These are phyloP conservation scores for Diaporthe caulivora DNA, from an alignment of 2,329 filamentous ascomycete species.

Conservation along the genomic window DNA sequence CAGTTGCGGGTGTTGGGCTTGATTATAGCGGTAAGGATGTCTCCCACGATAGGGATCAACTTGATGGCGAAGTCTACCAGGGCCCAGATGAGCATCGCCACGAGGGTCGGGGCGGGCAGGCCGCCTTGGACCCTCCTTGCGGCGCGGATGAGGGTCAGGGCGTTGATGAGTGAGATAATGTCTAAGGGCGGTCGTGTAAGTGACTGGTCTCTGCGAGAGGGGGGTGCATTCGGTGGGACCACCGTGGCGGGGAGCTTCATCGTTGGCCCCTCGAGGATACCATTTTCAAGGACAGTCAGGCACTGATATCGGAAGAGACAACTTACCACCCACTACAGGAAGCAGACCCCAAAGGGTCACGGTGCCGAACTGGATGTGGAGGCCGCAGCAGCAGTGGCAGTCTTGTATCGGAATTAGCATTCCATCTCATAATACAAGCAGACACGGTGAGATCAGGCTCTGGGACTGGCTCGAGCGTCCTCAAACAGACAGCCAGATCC, in stretches of 20 bases:
- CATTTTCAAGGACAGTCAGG: too few relatives aligned
- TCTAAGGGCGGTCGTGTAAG: background rate
- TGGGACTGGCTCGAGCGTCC: background rate
- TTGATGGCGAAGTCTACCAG: constrained; percentile 37
- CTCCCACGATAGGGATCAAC: constrained; percentile 35
- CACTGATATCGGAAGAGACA: background rate
- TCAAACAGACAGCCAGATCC: background rate
- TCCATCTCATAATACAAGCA: background rate
- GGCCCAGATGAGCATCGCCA: constrained; percentile 34
- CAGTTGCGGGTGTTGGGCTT: constrained; percentile 39
- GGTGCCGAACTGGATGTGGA: constrained; percentile 39
- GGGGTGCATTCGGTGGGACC: background rate
- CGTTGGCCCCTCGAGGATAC: background rate
- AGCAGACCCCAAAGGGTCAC: constrained; percentile 36
- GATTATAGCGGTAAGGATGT: constrained; percentile 34
- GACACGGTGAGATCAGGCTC: background rate
- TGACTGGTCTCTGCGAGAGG: background rate
- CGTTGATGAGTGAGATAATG: constrained; percentile 36
- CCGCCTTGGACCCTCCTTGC: constrained; percentile 36
- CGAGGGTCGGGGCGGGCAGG: constrained; percentile 26
- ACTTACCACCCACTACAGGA: constrained; percentile 35
- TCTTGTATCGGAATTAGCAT: background rate
- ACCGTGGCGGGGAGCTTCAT: background rate
- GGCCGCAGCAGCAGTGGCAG: constrained; percentile 39
- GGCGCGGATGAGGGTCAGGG: constrained; percentile 35